Evolutionary conservation across 805 yeast species (phyloP).

Genomic region (Sugiyamaella lignohabitans): DNA sequence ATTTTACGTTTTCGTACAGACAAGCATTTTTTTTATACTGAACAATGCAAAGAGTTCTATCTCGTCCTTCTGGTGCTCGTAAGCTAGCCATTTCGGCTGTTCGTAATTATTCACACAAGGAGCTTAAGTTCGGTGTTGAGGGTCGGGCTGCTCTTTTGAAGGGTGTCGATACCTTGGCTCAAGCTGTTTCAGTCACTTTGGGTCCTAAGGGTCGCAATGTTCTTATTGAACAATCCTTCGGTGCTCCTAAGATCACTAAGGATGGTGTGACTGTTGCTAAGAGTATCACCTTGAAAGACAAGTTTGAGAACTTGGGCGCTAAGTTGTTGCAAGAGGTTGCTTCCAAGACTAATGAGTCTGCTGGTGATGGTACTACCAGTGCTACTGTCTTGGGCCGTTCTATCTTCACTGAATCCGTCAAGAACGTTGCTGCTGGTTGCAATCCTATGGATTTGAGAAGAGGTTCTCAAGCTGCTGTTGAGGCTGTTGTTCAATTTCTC

Average conservation of each 20-base stretch:
- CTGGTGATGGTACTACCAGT: conserved; percentile 98
- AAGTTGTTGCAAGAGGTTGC: conserved; percentile 94
- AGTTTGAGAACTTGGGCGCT: conserved; percentile 95
- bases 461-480: conserved; percentile 96
- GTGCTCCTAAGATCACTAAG: conserved; percentile 96
- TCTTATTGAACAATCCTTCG: conserved; percentile 91
- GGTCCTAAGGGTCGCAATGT: conserved; percentile 99
- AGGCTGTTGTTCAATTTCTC: conserved; percentile 79
- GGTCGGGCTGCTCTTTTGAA: conserved; percentile 90
- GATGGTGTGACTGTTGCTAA: conserved; percentile 98
- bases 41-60: conserved; percentile 22
- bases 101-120: conserved; percentile 60
- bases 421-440: conserved; percentile 97
- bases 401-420: conserved; percentile 89
- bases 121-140: conserved; percentile 92
- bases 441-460: conserved; percentile 98
- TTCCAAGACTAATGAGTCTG: conserved; percentile 91
- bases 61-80: conserved; percentile 17
- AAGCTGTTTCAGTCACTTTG: conserved; percentile 91
- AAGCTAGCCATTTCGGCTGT: conserved; percentile 19
- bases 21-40: no score
- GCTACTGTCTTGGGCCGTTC: conserved; percentile 96
- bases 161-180: conserved; percentile 93
- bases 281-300: conserved; percentile 74
- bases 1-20: no score